A percentile compares a stretch with the other conserved stretches of the same genome.
Conservation (phyloP, 2,329 filamentous ascomycete species). For the Bipolaris gigantea region DNA sequence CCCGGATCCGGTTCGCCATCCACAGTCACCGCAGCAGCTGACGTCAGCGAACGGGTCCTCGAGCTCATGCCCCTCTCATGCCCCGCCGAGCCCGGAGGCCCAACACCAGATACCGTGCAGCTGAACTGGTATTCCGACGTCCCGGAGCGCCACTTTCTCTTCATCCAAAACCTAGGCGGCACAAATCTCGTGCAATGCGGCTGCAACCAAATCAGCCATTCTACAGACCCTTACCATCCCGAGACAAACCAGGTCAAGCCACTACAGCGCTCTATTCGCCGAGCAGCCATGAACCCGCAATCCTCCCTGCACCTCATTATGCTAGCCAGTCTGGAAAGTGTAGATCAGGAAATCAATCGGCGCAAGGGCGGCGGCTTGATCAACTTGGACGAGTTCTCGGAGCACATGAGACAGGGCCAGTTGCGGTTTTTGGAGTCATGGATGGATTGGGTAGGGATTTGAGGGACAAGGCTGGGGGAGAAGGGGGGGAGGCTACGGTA, state of each 20-base stretch:
- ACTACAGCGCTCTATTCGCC: constrained; percentile 24
- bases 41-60: neutral
- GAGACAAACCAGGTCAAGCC: constrained; percentile 18
- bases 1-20: neutral
- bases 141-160: constrained; percentile 19
- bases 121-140: constrained; percentile 20
- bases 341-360: constrained; percentile 68
- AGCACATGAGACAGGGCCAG: constrained; percentile 66
- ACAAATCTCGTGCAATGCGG: neutral
- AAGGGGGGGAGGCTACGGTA: too few species aligned
- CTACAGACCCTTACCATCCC: constrained; percentile 14
- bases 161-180: constrained; percentile 4
- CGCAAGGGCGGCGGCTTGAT: constrained; percentile 80
- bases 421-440: constrained; percentile 81
- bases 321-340: constrained; percentile 60
- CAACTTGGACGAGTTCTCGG: constrained; percentile 77
- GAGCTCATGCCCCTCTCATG: neutral
- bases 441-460: constrained; percentile 71
- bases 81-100: neutral
- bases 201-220: constrained; percentile 6
- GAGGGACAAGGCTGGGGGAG: neutral
- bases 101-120: neutral
- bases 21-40: neutral
- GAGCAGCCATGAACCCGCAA: constrained; percentile 18
- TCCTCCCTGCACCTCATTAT: constrained; percentile 33